phyloP scores from a whole-genome alignment of 345 rosid species.

The Gossypium herbaceum region DNA sequence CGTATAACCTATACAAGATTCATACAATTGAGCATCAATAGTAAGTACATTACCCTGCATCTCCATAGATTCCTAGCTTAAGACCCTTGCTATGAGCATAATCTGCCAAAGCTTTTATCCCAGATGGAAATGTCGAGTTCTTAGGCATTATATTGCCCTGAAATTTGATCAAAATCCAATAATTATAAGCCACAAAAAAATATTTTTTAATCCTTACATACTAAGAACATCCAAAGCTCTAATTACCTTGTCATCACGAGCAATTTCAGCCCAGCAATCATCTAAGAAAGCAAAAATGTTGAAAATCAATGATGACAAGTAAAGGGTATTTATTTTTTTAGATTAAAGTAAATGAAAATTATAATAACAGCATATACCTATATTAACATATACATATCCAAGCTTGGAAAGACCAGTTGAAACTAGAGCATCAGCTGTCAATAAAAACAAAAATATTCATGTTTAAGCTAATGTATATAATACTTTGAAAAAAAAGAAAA shows the following conservation, averaged over 20 bases:
- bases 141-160: constrained; percentile 67
- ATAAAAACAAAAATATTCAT: neutral
- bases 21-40: neutral
- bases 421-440: constrained; percentile 72
- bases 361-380: constrained; percentile 42
- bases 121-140: constrained; percentile 71
- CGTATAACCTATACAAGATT: neutral
- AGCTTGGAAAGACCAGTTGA: constrained; percentile 74
- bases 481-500: no score
- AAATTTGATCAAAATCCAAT: constrained; percentile 9
- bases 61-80: constrained; percentile 81
- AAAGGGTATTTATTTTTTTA: neutral
- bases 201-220: neutral
- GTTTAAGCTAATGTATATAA: neutral
- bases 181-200: neutral
- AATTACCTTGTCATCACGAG: constrained; percentile 64
- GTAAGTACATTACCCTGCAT: constrained; percentile 62
- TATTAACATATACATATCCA: constrained; percentile 75
- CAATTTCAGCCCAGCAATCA: constrained; percentile 93
- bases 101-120: constrained; percentile 74
- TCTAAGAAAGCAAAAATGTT: constrained; percentile 38
- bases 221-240: constrained; percentile 16
- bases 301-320: neutral
- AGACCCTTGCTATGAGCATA: constrained; percentile 81
- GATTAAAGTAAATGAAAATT: neutral